Conservation (phyloP, 2,329 filamentous ascomycete genomes). For the Pestalotiopsis sp. region DNA sequence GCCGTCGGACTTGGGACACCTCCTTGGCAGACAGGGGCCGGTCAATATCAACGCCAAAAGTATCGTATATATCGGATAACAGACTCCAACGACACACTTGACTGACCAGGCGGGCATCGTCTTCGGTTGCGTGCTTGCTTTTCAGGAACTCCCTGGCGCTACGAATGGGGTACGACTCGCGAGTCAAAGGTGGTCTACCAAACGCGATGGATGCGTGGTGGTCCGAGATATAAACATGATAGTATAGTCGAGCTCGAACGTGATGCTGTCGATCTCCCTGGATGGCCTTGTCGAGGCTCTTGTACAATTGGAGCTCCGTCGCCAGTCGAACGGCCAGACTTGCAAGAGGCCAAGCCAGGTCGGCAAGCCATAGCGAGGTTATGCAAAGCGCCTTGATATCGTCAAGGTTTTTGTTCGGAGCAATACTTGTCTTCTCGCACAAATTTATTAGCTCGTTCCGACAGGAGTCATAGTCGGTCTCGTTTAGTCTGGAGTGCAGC, state of each 20-base stretch:
- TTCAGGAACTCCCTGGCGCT: slow-evolving; percentile 15
- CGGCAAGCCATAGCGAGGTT: slow-evolving; percentile 66
- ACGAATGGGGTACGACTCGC: slow-evolving; percentile 16
- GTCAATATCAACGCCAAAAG: slow-evolving; percentile 16
- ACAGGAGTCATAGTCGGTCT: background rate
- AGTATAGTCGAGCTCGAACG: slow-evolving; percentile 63
- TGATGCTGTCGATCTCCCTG: slow-evolving; percentile 48
- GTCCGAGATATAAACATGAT: slow-evolving; percentile 66
- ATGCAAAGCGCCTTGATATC: slow-evolving; percentile 64
- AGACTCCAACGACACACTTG: slow-evolving; percentile 21
- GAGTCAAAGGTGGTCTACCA: slow-evolving; percentile 20
- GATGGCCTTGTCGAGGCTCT: slow-evolving; percentile 52
- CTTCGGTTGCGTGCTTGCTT: slow-evolving; percentile 16
- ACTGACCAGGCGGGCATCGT: slow-evolving; percentile 20
- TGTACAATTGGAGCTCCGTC: slow-evolving; percentile 59
- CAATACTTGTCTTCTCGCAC: background rate
- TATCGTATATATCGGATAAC: slow-evolving; percentile 18
- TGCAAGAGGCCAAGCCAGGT: slow-evolving; percentile 58
- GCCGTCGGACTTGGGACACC: slow-evolving; percentile 22
- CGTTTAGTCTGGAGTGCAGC: background rate
- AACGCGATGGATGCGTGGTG: slow-evolving; percentile 69
- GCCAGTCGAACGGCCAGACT: slow-evolving; percentile 61
- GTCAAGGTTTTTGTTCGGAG: slow-evolving; percentile 39
- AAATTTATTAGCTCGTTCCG: background rate
- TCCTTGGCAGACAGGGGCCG: slow-evolving; percentile 18